Percentiles rank a stretch among this genome's conserved stretches.
These are phyloP conservation scores for Solanum aculeatissimum DNA, from an alignment of 305 asterid genomes.

Conservation along the genomic window DNA sequence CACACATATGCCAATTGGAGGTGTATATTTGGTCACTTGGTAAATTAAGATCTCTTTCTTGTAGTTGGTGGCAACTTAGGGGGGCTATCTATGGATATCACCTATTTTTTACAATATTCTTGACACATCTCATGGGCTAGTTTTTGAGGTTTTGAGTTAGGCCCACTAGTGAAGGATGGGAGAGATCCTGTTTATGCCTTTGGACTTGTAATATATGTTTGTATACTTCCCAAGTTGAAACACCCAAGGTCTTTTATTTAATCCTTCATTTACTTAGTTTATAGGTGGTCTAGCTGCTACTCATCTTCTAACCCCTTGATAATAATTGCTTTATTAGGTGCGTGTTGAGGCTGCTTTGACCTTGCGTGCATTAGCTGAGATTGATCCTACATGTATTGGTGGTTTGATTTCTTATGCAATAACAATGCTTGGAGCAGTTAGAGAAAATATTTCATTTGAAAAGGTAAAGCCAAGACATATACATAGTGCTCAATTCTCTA, in stretches of 20 bases:
- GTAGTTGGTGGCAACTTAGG: background rate
- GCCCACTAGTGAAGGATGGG: background rate
- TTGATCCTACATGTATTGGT: constrained; percentile 95
- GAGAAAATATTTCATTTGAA: constrained; percentile 78
- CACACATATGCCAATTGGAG: background rate
- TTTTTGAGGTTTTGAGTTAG: background rate
- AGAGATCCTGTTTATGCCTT: background rate
- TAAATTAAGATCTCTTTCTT: background rate
- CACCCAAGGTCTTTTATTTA: background rate
- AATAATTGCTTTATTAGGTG: constrained; percentile 38
- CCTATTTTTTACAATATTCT: background rate
- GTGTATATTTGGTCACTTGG: background rate
- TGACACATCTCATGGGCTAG: background rate
- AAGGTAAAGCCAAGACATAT: constrained; percentile 39
- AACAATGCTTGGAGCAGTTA: constrained; percentile 80
- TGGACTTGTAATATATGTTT: background rate
- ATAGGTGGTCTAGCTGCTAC: background rate
- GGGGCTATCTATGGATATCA: background rate
- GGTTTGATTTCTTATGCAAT: constrained; percentile 94
- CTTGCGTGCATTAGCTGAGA: constrained; percentile 86
- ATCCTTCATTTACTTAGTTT: background rate
- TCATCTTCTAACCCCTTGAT: background rate
- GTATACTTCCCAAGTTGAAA: background rate
- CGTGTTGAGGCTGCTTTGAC: constrained; percentile 98
- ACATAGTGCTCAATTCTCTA: background rate